Percentiles rank a stretch among this genome's conserved stretches.
Conservation (phyloP, 169 alveolate species). For the Cryptosporidium sp. region DNA sequence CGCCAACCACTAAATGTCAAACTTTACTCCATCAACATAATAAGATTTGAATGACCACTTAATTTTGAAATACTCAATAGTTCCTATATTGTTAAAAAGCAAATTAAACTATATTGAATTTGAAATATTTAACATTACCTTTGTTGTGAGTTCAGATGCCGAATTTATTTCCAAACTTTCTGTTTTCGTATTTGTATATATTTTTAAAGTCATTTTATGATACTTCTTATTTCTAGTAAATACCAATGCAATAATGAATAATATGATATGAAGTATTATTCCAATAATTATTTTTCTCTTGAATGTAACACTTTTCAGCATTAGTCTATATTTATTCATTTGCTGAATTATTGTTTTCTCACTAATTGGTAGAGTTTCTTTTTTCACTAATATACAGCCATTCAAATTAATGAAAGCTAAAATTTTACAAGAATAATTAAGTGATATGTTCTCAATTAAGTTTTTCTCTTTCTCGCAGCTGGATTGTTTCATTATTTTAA, state of each 20-base stretch:
- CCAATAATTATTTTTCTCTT: conserved; percentile 8
- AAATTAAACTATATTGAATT: not conserved
- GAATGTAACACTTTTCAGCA: not conserved
- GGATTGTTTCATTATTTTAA: not conserved
- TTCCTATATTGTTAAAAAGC: conserved; percentile 6
- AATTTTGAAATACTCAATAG: conserved; percentile 42
- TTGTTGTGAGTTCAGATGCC: conserved; percentile 21
- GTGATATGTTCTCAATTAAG: not conserved
- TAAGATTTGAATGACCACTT: conserved; percentile 6
- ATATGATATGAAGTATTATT: not conserved
- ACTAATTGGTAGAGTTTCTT: not conserved
- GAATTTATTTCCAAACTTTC: conserved; percentile 16
- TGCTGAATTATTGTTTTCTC: not conserved
- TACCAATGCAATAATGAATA: not conserved
- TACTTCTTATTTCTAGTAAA: not conserved
- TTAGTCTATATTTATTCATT: not conserved
- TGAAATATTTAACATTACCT: conserved; percentile 24
- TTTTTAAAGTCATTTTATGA: conserved; percentile 33
- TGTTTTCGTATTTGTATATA: not conserved
- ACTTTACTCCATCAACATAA: conserved; percentile 51
- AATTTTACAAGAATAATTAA: conserved; percentile 12
- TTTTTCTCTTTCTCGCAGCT: not conserved
- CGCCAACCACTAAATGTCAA: not conserved
- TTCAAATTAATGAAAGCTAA: conserved; percentile 4
- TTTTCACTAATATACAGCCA: not conserved